Conservation (phyloP, 202 grass and related monocot genomes). For the Schoenoplectus triqueter region DNA sequence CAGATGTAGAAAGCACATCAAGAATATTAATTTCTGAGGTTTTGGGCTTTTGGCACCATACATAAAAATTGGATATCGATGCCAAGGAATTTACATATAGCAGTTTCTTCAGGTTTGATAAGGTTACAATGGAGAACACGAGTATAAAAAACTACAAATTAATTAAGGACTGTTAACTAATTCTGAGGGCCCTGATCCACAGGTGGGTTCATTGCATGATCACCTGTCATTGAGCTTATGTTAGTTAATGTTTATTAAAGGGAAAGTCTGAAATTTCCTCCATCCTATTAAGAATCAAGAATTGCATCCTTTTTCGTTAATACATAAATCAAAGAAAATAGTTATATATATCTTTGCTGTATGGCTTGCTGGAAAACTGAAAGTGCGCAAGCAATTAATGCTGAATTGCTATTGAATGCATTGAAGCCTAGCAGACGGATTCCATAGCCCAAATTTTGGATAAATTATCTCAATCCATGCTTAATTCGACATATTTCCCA, state of each 20-base stretch:
- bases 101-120: background rate
- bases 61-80: background rate
- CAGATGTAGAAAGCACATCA: constrained; percentile 10
- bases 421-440: background rate
- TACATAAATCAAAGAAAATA: background rate
- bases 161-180: background rate
- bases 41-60: background rate
- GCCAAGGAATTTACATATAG: constrained; percentile 2
- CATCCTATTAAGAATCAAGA: no score
- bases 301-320: no score
- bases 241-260: no score
- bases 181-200: background rate
- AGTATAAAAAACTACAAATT: background rate
- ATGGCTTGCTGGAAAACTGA: background rate
- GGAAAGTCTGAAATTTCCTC: no score
- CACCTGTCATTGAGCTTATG: background rate
- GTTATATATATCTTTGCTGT: background rate
- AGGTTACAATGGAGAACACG: background rate
- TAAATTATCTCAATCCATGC: background rate
- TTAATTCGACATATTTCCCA: background rate
- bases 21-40: background rate
- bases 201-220: background rate
- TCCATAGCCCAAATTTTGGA: background rate
- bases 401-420: background rate
- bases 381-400: background rate